Evolutionary conservation across 2,329 filamentous ascomycete genomes (phyloP).

Genomic region (Davidsoniella neocaledoniae): DNA sequence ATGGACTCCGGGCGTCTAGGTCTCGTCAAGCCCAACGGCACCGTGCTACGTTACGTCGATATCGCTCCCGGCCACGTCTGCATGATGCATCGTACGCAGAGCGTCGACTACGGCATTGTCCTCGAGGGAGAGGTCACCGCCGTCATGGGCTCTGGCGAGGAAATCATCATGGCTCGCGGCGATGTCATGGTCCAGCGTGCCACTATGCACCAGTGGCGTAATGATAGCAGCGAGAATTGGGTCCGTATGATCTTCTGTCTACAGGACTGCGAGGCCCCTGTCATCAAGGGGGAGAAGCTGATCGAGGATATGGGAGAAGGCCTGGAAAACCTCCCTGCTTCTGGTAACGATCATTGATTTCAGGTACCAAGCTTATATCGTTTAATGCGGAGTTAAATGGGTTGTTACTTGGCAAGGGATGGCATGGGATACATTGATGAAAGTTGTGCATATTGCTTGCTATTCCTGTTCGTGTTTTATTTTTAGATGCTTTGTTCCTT

Average conservation of each 20-base stretch:
- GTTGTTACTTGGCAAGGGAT: too few species aligned
- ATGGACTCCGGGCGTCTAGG: conserved; percentile 17
- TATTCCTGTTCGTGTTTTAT: too few species aligned
- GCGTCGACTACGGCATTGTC: conserved; percentile 37
- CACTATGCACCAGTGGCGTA: conserved; percentile 38
- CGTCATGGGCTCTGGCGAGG: conserved; percentile 33
- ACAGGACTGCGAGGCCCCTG: conserved; percentile 19
- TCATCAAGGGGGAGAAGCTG: conserved; percentile 6
- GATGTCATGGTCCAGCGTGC: conserved; percentile 39
- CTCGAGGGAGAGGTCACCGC: conserved; percentile 36
- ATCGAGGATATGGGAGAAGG: conserved; percentile 10
- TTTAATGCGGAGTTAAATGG: too few species aligned
- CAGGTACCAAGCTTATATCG: too few species aligned
- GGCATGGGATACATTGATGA: too few species aligned
- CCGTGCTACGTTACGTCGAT: conserved; percentile 31
- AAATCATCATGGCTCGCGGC: conserved; percentile 27
- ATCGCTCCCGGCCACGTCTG: conserved; percentile 25
- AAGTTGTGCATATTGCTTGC: too few species aligned
- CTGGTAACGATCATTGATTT: neutral
- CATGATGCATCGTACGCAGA: conserved; percentile 35
- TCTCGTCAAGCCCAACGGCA: conserved; percentile 21
- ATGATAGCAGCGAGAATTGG: conserved; percentile 30
- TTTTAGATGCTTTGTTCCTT: neutral
- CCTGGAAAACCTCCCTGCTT: conserved; percentile 1
- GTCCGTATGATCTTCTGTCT: conserved; percentile 28